phyloP scores from a whole-genome alignment of 2,329 filamentous ascomycete genomes.

The Ophiostoma perfectum region DNA sequence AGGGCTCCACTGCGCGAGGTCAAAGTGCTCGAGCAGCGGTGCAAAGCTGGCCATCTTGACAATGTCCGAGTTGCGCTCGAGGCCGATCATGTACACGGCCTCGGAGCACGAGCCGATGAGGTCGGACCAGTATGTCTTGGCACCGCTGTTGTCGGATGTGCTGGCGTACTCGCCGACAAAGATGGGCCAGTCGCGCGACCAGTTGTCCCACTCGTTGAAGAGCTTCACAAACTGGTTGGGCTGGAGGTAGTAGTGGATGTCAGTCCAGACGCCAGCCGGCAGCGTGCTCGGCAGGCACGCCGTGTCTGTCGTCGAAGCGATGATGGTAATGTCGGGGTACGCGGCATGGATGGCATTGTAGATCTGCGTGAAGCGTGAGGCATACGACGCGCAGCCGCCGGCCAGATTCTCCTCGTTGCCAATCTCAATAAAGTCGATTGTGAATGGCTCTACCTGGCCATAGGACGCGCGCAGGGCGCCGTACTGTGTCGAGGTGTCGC shows the following conservation, averaged over 20 bases:
- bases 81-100: conserved; percentile 8
- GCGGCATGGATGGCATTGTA: conserved; percentile 8
- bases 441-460: not conserved
- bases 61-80: conserved; percentile 11
- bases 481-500: not conserved
- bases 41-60: conserved; percentile 10
- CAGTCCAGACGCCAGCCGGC: not conserved
- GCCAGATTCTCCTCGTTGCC: conserved; percentile 2
- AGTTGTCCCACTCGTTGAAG: conserved; percentile 8
- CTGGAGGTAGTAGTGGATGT: not conserved
- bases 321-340: conserved; percentile 5
- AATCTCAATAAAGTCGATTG: not conserved
- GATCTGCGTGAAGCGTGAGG: conserved; percentile 2
- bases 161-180: conserved; percentile 9
- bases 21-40: conserved; percentile 7
- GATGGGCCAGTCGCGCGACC: conserved; percentile 5
- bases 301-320: conserved; percentile 2
- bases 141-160: not conserved
- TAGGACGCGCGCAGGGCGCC: conserved; percentile 7
- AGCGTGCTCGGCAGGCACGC: conserved; percentile 8
- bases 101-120: conserved; percentile 7
- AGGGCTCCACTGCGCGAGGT: conserved; percentile 1
- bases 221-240: not conserved
- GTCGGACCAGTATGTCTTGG: not conserved
- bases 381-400: not conserved